Evolutionary conservation across 1,139 yeast species (phyloP), one percentile per base, ranked within the genome.

Genomic region (Candida albicans): DNA sequence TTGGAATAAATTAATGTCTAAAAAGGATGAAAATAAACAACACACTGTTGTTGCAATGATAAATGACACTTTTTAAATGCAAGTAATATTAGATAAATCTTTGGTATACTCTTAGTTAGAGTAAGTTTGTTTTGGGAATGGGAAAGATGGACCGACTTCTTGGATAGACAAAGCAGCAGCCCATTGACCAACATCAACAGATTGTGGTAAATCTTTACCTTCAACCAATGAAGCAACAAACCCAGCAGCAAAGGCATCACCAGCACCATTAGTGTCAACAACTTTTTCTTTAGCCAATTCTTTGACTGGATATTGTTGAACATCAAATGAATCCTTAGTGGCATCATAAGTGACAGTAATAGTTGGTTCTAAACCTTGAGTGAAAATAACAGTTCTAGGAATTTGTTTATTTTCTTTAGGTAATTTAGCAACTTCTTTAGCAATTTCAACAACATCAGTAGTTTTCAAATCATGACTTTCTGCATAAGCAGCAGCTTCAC

Each of bases 221-320:
- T 84, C 73, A 45, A 88, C 95, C 55, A 91, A 72, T 49, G 91
- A 95, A 49, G 96, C 96, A 55, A 91, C 70, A 68, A 93, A 93
- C 46, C 99, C 99, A 62, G 96, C 96, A 48, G 98, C 99, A 64
- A 93, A 93, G 22, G 99, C 98, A 65, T 93, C 99, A 67, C 99
- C 99, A 38, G 99, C 99, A 75, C 99, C 99, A 71, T 93, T 93
- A 63, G 98, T 88, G 73, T 93, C 99, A 46, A 78, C 84, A 52
- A 93, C 79, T 67, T 85, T 75, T 41, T 76, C 70, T 38, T 79
- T 61, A 38, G 80, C 85, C 61, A 93, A 77, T 50, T 84, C 79
- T 56, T 81, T 84, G 44, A 93, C 96, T 42, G 86, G 76, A 75
- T 68, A 82, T 57, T 73, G 72, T 53, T 77, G 66, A 50, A 78